These are phyloP conservation scores for Mycena rebaudengoi DNA, from an alignment of 768 basidiomycete genomes.

Conservation along the genomic window DNA sequence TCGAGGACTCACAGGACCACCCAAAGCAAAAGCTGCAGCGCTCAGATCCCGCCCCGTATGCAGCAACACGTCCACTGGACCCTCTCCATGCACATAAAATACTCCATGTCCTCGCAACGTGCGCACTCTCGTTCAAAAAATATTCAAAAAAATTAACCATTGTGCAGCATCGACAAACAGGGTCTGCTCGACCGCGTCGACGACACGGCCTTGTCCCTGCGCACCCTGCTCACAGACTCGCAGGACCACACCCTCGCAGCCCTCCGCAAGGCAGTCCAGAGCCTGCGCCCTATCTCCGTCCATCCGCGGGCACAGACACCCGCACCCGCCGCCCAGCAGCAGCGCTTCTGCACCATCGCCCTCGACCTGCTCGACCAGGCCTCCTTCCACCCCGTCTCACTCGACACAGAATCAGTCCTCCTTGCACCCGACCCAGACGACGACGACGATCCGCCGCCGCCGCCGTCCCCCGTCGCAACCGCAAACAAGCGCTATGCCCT, in stretches of 20 bases:
- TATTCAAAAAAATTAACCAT: constrained; percentile 15
- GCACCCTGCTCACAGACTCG: constrained; percentile 63
- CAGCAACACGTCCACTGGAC: constrained; percentile 45
- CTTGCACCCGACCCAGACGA: constrained; percentile 32
- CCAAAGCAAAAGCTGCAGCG: constrained; percentile 60
- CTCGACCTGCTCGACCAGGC: constrained; percentile 77
- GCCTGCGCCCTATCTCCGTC: constrained; percentile 74
- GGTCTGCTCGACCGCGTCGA: constrained; percentile 85
- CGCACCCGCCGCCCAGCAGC: constrained; percentile 71
- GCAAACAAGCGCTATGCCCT: constrained; percentile 69
- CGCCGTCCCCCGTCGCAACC: constrained; percentile 33
- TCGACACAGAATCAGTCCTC: constrained; percentile 56
- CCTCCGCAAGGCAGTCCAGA: constrained; percentile 70
- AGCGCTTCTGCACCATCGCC: constrained; percentile 79
- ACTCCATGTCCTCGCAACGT: constrained; percentile 69
- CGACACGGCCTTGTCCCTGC: constrained; percentile 58
- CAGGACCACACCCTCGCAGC: constrained; percentile 61
- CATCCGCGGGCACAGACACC: constrained; percentile 72
- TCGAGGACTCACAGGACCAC: constrained; percentile 55
- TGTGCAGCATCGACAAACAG: constrained; percentile 70
- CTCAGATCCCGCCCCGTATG: constrained; percentile 35
- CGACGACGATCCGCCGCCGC: no score
- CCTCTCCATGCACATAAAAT: constrained; percentile 58
- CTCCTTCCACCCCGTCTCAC: constrained; percentile 58
- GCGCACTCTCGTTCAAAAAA: constrained; percentile 26